These are phyloP conservation scores for Lathyrus oleraceus DNA, from an alignment of 306 rosid species.

Conservation along the genomic window DNA sequence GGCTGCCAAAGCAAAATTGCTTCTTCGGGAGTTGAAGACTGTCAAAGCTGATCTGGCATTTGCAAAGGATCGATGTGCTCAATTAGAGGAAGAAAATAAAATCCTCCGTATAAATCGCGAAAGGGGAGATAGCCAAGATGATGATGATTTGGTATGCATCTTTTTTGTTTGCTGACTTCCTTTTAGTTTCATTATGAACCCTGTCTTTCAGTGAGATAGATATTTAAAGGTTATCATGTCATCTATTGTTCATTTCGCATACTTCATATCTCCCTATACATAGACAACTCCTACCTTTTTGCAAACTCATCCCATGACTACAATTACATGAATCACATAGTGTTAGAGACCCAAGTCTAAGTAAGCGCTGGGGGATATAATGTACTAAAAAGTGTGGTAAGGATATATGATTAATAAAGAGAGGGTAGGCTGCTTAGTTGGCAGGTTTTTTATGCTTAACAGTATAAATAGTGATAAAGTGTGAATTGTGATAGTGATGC, in stretches of 20 bases:
- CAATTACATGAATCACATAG: too few relatives aligned
- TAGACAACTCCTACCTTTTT: neutral
- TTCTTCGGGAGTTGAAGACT: slow-evolving; percentile 97
- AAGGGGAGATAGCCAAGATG: slow-evolving; percentile 83
- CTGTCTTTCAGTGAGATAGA: slow-evolving; percentile 4
- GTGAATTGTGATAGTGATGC: too few relatives aligned
- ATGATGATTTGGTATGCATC: slow-evolving; percentile 85
- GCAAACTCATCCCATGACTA: neutral
- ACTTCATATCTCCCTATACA: slow-evolving; percentile 15
- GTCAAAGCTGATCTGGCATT: slow-evolving; percentile 96
- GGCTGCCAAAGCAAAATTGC: slow-evolving; percentile 99
- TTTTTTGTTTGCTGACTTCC: neutral
- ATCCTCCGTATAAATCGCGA: slow-evolving; percentile 85
- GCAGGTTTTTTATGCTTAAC: too few relatives aligned
- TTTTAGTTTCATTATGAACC: neutral
- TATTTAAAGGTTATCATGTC: slow-evolving; percentile 16
- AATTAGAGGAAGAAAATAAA: slow-evolving; percentile 92
- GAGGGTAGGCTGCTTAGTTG: too few relatives aligned
- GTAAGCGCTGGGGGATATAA: too few relatives aligned
- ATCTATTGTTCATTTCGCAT: slow-evolving; percentile 24
- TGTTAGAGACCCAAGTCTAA: too few relatives aligned
- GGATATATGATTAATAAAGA: too few relatives aligned
- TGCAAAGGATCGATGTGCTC: slow-evolving; percentile 98
- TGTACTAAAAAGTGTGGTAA: too few relatives aligned
- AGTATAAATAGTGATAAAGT: too few relatives aligned